These are phyloP conservation scores for Choanephora cucurbitarum DNA, from an alignment of 371 early-diverging fungal species.

Conservation along the genomic window DNA sequence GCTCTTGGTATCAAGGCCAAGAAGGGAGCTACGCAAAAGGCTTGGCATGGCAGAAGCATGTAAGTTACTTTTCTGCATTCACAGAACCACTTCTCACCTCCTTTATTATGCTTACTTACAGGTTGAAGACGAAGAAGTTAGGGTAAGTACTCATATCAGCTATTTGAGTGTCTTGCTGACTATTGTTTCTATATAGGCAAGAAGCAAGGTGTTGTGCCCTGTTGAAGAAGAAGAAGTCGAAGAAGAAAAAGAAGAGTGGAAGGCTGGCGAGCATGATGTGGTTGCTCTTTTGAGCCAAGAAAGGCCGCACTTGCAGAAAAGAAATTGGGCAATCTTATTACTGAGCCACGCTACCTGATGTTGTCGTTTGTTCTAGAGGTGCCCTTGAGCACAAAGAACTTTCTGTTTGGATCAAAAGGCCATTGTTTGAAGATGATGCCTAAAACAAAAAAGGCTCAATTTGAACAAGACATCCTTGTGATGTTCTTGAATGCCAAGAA, in stretches of 20 bases:
- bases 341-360: background rate
- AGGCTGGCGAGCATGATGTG: background rate
- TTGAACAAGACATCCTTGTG: background rate
- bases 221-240: background rate
- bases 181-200: no score
- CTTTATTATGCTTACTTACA: no score
- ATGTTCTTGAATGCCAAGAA: background rate
- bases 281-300: background rate
- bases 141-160: no score
- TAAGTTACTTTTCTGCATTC: no score
- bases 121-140: no score
- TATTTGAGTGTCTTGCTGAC: no score
- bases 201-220: background rate
- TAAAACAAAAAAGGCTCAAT: background rate
- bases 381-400: background rate
- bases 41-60: no score
- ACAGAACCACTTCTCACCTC: no score
- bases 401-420: background rate
- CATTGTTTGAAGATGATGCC: background rate
- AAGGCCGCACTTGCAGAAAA: background rate
- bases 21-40: no score
- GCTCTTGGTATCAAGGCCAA: no score
- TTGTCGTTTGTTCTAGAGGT: background rate
- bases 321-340: background rate
- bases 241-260: background rate